Conservation (phyloP, 2,329 filamentous ascomycete genomes). For the Alternaria incomplexa region DNA sequence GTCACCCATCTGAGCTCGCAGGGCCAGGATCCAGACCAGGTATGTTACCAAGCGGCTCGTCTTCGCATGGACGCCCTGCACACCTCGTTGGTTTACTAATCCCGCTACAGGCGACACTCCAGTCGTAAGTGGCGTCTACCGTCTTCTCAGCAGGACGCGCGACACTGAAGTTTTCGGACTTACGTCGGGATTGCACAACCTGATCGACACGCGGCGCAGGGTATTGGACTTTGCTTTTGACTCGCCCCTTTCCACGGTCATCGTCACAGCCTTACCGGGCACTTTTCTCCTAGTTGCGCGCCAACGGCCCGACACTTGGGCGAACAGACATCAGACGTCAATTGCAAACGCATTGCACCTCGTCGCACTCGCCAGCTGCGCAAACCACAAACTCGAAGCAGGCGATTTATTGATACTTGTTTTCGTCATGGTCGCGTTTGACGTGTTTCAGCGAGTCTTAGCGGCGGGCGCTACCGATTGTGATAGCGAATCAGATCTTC, state of each 20-base stretch:
- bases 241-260: conserved; percentile 25
- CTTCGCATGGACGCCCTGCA: neutral
- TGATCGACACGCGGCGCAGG: conserved; percentile 18
- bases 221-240: conserved; percentile 22
- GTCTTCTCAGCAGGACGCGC: conserved; percentile 16
- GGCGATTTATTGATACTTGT: conserved; percentile 32
- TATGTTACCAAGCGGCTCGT: neutral
- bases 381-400: conserved; percentile 22
- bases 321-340: conserved; percentile 26
- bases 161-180: conserved; percentile 11
- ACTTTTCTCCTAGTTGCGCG: conserved; percentile 21
- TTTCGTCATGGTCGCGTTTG: conserved; percentile 43
- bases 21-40: conserved; percentile 7
- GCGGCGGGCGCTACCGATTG: conserved; percentile 15
- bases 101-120: conserved; percentile 19
- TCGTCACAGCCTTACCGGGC: conserved; percentile 27
- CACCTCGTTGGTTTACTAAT: conserved; percentile 4
- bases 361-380: conserved; percentile 30
- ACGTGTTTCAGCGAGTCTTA: conserved; percentile 32
- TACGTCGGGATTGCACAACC: conserved; percentile 14
- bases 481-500: conserved; percentile 21
- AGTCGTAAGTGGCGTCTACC: conserved; percentile 14
- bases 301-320: conserved; percentile 25
- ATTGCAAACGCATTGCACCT: conserved; percentile 30
- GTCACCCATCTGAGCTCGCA: conserved; percentile 6